Evolutionary conservation across 2,329 filamentous ascomycete genomes (phyloP).

Genomic region (Metarhizium sp.): DNA sequence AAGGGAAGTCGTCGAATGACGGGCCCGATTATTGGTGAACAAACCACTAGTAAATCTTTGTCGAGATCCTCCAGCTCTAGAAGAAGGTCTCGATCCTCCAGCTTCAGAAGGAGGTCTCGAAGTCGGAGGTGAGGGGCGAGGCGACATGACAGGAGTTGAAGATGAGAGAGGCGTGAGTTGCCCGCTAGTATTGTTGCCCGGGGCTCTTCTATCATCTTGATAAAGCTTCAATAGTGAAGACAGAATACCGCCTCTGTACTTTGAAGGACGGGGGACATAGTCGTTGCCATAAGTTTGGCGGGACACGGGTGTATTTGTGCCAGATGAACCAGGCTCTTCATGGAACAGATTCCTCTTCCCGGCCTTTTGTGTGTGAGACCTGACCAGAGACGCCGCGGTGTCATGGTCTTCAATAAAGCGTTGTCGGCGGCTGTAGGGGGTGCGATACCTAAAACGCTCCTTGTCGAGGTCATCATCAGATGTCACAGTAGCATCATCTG

Average conservation of each 20-base stretch:
- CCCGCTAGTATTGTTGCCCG: slow-evolving; percentile 26
- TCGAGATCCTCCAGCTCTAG: slow-evolving; percentile 21
- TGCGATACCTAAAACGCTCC: slow-evolving; percentile 12
- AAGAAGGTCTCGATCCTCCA: slow-evolving; percentile 29
- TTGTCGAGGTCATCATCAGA: slow-evolving; percentile 1
- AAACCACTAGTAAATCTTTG: slow-evolving; percentile 29
- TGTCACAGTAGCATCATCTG: slow-evolving; percentile 11
- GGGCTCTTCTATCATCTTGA: slow-evolving; percentile 33
- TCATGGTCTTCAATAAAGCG: slow-evolving; percentile 12
- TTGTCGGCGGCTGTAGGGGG: slow-evolving; percentile 16
- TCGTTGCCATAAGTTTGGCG: slow-evolving; percentile 41
- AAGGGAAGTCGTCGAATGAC: slow-evolving; percentile 32
- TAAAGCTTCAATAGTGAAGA: slow-evolving; percentile 65
- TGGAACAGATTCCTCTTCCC: slow-evolving; percentile 21
- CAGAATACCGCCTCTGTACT: slow-evolving; percentile 66
- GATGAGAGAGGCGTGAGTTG: slow-evolving; percentile 30
- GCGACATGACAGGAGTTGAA: slow-evolving; percentile 30
- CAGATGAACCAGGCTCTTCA: slow-evolving; percentile 19
- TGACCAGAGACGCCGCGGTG: slow-evolving; percentile 25
- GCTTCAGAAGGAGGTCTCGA: slow-evolving; percentile 30
- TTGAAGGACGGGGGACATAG: slow-evolving; percentile 56
- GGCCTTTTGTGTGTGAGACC: slow-evolving; percentile 21
- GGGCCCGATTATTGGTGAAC: slow-evolving; percentile 32
- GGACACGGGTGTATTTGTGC: slow-evolving; percentile 26
- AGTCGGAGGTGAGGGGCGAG: slow-evolving; percentile 29